phyloP scores from a whole-genome alignment of 2,329 filamentous ascomycete species.

The Fusarium coffeatum region DNA sequence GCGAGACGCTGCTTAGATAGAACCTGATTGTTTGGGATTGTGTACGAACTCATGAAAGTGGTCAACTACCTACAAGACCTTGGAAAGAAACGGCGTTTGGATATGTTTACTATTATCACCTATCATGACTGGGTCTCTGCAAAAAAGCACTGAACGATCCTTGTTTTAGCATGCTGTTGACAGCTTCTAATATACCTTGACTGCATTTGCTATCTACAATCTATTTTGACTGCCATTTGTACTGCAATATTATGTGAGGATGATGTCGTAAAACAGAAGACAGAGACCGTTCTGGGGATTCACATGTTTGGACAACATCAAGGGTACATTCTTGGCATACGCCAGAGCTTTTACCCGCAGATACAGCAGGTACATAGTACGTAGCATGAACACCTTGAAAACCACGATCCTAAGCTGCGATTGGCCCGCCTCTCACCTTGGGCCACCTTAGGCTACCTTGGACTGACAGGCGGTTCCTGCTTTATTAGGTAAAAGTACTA shows the following conservation, averaged over 20 bases:
- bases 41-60: conserved; percentile 44
- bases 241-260: conserved; percentile 4
- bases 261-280: not conserved
- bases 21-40: conserved; percentile 33
- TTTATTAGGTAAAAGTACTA: conserved; percentile 38
- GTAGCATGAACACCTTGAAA: conserved; percentile 27
- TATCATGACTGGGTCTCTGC: conserved; percentile 43
- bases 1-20: conserved; percentile 43
- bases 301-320: not conserved
- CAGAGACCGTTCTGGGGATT: not conserved
- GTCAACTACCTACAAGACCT: conserved; percentile 41
- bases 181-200: conserved; percentile 40
- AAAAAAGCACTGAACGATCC: conserved; percentile 44
- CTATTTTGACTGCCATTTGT: not conserved
- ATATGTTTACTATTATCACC: conserved; percentile 37
- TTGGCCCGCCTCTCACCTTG: conserved; percentile 37
- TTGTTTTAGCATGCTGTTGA: conserved; percentile 33
- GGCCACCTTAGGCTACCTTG: not conserved
- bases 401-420: conserved; percentile 9
- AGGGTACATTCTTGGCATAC: conserved; percentile 22
- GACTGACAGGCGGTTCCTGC: conserved; percentile 22
- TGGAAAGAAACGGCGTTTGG: conserved; percentile 44
- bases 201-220: conserved; percentile 23
- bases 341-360: conserved; percentile 26
- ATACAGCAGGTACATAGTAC: not conserved